Conservation (phyloP, 306 rosid genomes). For the Lathyrus aphaca region DNA sequence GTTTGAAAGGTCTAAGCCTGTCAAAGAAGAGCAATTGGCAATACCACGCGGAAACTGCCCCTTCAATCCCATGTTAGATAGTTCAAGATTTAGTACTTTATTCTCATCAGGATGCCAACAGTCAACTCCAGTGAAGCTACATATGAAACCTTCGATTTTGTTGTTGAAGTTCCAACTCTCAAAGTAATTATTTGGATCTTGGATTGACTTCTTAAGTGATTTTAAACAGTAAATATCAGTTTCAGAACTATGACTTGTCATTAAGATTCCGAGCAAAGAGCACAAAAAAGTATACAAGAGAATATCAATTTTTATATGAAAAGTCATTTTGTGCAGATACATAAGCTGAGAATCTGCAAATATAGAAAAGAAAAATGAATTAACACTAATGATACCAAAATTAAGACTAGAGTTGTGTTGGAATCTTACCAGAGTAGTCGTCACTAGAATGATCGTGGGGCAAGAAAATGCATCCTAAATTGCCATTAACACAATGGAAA, state of each 20-base stretch:
- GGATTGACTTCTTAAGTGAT: conserved; percentile 26
- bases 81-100: not conserved
- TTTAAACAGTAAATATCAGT: conserved; percentile 22
- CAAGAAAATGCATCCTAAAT: no score
- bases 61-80: conserved; percentile 25
- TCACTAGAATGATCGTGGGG: no score
- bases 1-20: not conserved
- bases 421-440: no score
- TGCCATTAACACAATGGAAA: no score
- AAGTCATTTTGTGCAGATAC: no score
- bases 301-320: no score
- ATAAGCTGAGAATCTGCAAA: no score
- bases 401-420: no score
- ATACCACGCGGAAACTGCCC: conserved; percentile 32
- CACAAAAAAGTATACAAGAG: no score
- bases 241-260: not conserved
- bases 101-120: conserved; percentile 34
- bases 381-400: no score
- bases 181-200: conserved; percentile 15
- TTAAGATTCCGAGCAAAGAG: no score
- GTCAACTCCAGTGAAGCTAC: not conserved
- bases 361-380: no score
- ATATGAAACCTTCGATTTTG: not conserved
- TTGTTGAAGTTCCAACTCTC: conserved; percentile 23
- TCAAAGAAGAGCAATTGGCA: not conserved